Percentiles rank a stretch among this genome's conserved stretches.
Conservation (phyloP, 148 eudicot species). For the Simmondsia chinensis region DNA sequence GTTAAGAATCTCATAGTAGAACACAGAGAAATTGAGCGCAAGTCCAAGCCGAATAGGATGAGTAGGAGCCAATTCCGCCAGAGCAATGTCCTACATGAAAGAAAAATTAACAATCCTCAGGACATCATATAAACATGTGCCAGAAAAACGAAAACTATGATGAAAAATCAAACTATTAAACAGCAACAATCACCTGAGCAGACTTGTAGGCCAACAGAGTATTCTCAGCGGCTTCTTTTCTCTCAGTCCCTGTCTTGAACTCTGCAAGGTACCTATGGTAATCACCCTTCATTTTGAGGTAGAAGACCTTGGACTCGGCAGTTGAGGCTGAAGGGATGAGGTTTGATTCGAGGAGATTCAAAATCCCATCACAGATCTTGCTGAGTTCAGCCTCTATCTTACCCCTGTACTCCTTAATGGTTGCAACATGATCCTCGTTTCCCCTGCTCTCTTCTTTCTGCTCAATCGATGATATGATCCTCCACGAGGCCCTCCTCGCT, state of each 20-base stretch:
- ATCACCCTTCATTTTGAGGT: constrained; percentile 89
- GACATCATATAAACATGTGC: background rate
- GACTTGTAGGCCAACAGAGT: constrained; percentile 78
- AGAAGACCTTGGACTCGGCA: constrained; percentile 76
- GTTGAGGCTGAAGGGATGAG: constrained; percentile 55
- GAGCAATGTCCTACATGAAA: constrained; percentile 56
- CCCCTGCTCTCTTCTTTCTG: constrained; percentile 84
- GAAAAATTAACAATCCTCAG: constrained; percentile 1
- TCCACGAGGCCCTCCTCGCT: constrained; percentile 86
- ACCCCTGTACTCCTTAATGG: constrained; percentile 62
- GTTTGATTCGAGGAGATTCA: constrained; percentile 56
- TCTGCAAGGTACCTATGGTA: constrained; percentile 75
- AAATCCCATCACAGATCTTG: constrained; percentile 70
- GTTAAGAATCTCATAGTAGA: constrained; percentile 76
- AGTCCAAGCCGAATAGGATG: constrained; percentile 91
- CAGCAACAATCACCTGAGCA: constrained; percentile 49
- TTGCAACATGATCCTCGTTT: constrained; percentile 60
- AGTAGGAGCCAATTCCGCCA: constrained; percentile 69
- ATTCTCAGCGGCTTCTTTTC: constrained; percentile 82
- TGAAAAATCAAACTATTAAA: background rate
- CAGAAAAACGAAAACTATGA: background rate
- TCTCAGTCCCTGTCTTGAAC: constrained; percentile 67
- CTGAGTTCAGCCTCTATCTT: constrained; percentile 71
- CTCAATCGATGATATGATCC: constrained; percentile 79
- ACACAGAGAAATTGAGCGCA: constrained; percentile 84